These are phyloP conservation scores for Crithidia brevicula DNA, from an alignment of 208 protist species.

Conservation along the genomic window DNA sequence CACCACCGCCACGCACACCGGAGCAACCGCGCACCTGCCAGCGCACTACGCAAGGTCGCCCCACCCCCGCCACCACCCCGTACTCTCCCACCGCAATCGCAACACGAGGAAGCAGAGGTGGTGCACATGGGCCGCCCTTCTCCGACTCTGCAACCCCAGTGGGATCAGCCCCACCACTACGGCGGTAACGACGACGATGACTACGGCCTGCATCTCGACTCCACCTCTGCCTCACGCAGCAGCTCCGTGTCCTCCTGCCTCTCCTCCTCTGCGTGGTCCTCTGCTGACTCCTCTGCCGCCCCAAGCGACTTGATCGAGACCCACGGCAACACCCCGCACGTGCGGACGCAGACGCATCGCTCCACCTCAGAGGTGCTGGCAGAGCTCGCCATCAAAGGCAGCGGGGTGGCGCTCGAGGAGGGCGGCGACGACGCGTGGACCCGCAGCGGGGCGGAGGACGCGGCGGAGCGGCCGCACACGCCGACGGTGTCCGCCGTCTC, in stretches of 20 bases:
- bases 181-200: background rate
- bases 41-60: background rate
- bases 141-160: background rate
- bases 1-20: background rate
- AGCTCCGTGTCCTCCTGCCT: conserved; percentile 3
- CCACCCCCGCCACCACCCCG: conserved; percentile 4
- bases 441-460: background rate
- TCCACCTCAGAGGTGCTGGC: conserved; percentile 8
- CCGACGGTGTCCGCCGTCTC: background rate
- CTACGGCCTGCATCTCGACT: background rate
- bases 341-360: background rate
- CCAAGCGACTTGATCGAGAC: background rate
- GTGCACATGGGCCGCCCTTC: background rate
- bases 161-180: background rate
- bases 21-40: background rate
- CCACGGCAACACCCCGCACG: background rate
- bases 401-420: background rate
- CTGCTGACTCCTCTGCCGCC: background rate
- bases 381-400: background rate
- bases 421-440: background rate
- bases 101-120: background rate
- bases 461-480: background rate
- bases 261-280: background rate
- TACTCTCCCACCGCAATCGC: background rate
- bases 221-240: conserved; percentile 8